Evolutionary conservation across 2,329 filamentous ascomycete genomes (phyloP), one percentile per base, ranked within the genome.

Genomic region (Aspergillus novoparasiticus): DNA sequence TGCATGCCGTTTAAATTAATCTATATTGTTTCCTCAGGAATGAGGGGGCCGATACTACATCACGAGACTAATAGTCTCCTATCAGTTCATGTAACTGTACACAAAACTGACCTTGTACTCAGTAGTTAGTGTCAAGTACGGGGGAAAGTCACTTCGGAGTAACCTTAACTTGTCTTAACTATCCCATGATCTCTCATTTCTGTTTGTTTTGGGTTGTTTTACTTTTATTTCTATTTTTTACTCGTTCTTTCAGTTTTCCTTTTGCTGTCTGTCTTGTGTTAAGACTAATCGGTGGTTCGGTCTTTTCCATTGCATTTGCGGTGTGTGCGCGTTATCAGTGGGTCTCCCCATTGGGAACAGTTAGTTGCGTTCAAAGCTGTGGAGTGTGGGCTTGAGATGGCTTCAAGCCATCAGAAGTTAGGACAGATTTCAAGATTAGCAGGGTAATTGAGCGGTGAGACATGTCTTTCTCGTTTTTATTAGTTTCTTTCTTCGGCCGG

Each of bases 1-100:
- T 54, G 51, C 51, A 54, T 36, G 16, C 30, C 11, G n/a, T 36
- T 34, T 54, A 54, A 9, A 54, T 54, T 54, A 54, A 54, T 54
- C 51, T 54, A 54, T 54, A 54, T 54, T 54, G 32, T 23, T 19
- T 34, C 30, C n/a, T 12, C 30, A 21, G 30, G 30, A 34, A 14
- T 54, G 51, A 36, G 28, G 32, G 28, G 12, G 1, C 11, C 30
- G 19, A 54, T 54, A 34, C 51, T 21, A 34, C 51, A 26, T 54
- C 51, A 54, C 16, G 5, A 30, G 50, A 53, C 30, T 6, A 53
- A 53, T 28, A 3, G 9, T 16, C 10, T 28, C 23, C 0, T 26
- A 26, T 48, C 21, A 19, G 3, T 30, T 54, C 51, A 54, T 54
- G 51, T 54, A 54, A 54, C 51, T 54, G 51, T 50, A 48, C 50